Percentiles rank a stretch among this genome's conserved stretches.
Conservation (phyloP, 768 basidiomycete genomes). For the Suillus fuscotomentosus region DNA sequence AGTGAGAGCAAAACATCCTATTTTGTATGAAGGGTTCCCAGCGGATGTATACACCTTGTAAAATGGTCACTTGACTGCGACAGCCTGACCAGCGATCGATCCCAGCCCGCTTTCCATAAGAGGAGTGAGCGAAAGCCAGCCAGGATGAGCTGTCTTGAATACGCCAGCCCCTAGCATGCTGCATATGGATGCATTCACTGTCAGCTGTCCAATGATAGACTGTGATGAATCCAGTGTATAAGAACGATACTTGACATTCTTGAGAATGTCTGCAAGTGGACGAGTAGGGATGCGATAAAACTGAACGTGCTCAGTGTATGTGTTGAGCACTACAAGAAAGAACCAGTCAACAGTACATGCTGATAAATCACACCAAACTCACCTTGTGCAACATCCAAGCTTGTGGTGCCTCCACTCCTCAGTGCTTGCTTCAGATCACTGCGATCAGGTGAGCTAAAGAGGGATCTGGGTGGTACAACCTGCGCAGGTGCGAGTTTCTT, state of each 20-base stretch:
- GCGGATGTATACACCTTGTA: neutral
- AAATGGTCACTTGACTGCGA: constrained; percentile 2
- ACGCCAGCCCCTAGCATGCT: neutral
- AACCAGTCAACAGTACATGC: neutral
- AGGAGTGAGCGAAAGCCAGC: neutral
- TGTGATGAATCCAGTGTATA: neutral
- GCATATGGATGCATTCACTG: neutral
- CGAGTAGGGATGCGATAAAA: neutral
- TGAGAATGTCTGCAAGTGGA: neutral
- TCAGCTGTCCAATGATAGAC: neutral
- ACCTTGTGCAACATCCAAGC: constrained; percentile 1
- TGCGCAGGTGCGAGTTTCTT: neutral
- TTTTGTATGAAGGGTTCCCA: neutral
- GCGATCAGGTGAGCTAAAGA: neutral
- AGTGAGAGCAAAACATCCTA: neutral
- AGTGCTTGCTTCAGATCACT: constrained; percentile 1
- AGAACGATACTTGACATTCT: neutral
- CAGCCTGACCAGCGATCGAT: neutral
- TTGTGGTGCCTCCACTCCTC: neutral
- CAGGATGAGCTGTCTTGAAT: constrained; percentile 5
- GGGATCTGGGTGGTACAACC: neutral
- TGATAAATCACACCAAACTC: neutral
- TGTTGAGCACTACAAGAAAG: neutral
- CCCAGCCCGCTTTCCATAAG: neutral
- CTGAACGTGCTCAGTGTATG: neutral